Evolutionary conservation across 2,329 filamentous ascomycete genomes (phyloP).

Genomic region (Sporothrix mexicana): DNA sequence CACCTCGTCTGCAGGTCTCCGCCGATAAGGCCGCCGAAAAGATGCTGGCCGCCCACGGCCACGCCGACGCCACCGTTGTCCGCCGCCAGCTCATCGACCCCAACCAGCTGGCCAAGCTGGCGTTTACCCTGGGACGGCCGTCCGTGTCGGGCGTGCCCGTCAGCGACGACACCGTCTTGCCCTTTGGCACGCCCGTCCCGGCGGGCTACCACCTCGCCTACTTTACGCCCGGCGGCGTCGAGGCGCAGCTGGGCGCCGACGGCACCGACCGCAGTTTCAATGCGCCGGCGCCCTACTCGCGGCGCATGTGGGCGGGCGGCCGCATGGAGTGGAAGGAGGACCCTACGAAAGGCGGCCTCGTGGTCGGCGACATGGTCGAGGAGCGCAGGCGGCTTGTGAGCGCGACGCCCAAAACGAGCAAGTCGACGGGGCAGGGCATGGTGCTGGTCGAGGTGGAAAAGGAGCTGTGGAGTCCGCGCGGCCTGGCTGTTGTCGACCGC

Average conservation of each 20-base stretch:
- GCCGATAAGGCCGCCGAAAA: conserved; percentile 13
- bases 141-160: conserved; percentile 48
- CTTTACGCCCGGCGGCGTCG: conserved; percentile 63
- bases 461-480: conserved; percentile 58
- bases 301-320: conserved; percentile 72
- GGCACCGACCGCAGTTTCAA: conserved; percentile 68
- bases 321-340: conserved; percentile 56
- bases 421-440: conserved; percentile 62
- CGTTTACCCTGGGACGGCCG: conserved; percentile 61
- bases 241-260: conserved; percentile 61
- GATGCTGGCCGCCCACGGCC: conserved; percentile 1
- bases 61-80: background rate
- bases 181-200: conserved; percentile 57
- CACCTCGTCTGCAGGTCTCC: too few species aligned
- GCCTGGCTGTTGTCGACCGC: conserved; percentile 60
- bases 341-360: background rate
- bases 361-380: conserved; percentile 4
- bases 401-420: conserved; percentile 60
- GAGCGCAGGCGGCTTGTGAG: conserved; percentile 49
- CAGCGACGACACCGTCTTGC: conserved; percentile 41
- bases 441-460: conserved; percentile 69
- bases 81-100: conserved; percentile 59
- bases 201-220: conserved; percentile 68
- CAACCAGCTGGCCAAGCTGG: conserved; percentile 68
- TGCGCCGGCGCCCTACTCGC: conserved; percentile 62